Evolutionary conservation across 768 basidiomycete genomes (phyloP).

Genomic region (Lactarius indigo): DNA sequence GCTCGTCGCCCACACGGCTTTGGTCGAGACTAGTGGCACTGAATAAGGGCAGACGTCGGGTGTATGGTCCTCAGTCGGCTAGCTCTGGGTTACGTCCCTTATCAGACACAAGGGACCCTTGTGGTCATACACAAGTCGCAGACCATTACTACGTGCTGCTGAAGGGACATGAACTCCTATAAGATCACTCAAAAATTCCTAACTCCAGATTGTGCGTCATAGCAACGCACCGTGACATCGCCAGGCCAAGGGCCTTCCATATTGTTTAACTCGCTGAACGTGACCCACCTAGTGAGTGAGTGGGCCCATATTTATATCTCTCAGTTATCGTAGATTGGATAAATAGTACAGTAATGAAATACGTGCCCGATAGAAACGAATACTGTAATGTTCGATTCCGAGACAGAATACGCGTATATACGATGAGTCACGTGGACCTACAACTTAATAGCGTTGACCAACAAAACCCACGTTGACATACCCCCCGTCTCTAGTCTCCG

Average conservation of each 20-base stretch:
- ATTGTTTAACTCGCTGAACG: background rate
- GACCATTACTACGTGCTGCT: background rate
- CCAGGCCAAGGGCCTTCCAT: background rate
- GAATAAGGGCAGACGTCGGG: background rate
- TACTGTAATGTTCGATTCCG: too few species aligned
- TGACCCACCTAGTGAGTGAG: too few species aligned
- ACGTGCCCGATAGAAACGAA: too few species aligned
- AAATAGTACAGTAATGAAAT: too few species aligned
- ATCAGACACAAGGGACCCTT: background rate
- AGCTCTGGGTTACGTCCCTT: background rate
- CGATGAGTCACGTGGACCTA: too few species aligned
- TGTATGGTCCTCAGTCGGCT: background rate
- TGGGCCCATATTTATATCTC: background rate
- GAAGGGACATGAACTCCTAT: background rate
- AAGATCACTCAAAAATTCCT: background rate
- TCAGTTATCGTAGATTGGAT: background rate
- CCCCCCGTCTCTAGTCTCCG: too few species aligned
- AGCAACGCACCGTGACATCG: background rate
- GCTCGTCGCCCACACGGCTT: background rate
- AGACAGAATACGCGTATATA: too few species aligned
- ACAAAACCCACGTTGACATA: too few species aligned
- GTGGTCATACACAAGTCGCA: background rate
- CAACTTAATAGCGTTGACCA: too few species aligned
- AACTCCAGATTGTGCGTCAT: background rate
- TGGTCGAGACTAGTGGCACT: background rate